Base-by-base conservation (phyloP, 306 rosid species). In the Luffa aegyptiaca region DNA sequence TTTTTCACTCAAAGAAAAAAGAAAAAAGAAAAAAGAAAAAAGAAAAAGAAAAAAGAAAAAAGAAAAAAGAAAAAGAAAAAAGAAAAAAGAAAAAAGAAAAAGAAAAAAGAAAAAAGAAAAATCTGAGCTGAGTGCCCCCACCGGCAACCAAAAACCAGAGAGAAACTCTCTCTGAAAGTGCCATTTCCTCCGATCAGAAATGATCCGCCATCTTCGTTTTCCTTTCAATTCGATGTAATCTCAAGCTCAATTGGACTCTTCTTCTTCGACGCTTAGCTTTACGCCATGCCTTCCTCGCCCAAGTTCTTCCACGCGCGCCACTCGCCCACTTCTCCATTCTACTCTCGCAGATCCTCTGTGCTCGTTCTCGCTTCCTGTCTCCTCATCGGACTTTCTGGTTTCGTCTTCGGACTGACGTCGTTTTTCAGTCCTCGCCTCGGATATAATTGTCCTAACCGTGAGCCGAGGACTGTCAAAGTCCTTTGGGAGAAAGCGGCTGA, bases 401-500 rank as follows among this genome's bases (percentile, higher is more conserved):
- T 91, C 87, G 5, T 90, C 16, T 76, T 90, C 74, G 93, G 89
- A 39, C 6, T 88, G 55, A 37, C 71, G 42, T 59, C 84, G 2
- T 44, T 90, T 49, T 79, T 86, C 56, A 55, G 76, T 20, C 86
- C 97, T 21, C 65, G 39, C 52, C 51, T 26, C 16, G 69, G 69
- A 0, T 21, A 33, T 20, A 76, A 73, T 2, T 94, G 97, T 80
- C 77, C 75, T 35, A 59, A 51, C 59, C 45, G 72, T 3, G 77
- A 20, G 0, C 91, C 97, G 13, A 88, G 82, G 79, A 86, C 97
- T 69, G 97, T 95, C 58, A 82, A 84, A 36, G 97, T 95, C 31
- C 84, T 88, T 5, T 95, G 98, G 98, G 97, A 95, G 75, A 88
- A 63, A 36, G 80, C 72, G 49, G 17, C 26, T 8, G 59, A 31